Evolutionary conservation across 805 yeast species (phyloP).

Genomic region (Cyberlindnera meyerae): DNA sequence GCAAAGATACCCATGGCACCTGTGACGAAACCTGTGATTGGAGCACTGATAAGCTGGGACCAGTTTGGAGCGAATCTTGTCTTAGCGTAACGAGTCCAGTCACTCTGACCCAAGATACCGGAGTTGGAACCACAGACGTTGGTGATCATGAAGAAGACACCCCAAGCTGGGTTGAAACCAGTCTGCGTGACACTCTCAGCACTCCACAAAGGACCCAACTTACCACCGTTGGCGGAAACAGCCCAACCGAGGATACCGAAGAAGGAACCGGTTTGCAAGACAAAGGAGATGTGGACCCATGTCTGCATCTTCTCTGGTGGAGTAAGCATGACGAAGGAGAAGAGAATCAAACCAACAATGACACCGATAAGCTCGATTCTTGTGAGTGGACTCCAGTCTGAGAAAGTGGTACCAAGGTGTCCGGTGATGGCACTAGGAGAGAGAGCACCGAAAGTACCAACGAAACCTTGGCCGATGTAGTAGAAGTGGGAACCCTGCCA

Average conservation of each 20-base stretch:
- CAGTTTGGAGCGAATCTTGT: slow-evolving; percentile 21
- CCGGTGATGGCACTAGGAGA: slow-evolving; percentile 30
- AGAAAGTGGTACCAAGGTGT: slow-evolving; percentile 7
- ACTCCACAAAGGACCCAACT: slow-evolving; percentile 20
- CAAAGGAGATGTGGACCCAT: slow-evolving; percentile 24
- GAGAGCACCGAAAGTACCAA: slow-evolving; percentile 27
- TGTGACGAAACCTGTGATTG: slow-evolving; percentile 27
- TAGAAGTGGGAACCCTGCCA: slow-evolving; percentile 38
- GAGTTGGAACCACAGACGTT: slow-evolving; percentile 24
- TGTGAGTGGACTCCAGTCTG: slow-evolving; percentile 11
- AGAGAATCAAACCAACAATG: slow-evolving; percentile 35
- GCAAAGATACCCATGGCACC: slow-evolving; percentile 29
- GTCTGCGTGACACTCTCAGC: slow-evolving; percentile 14
- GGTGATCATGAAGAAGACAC: slow-evolving; percentile 23
- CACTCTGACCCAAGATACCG: slow-evolving; percentile 31
- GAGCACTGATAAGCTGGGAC: slow-evolving; percentile 26
- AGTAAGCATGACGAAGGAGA: slow-evolving; percentile 30
- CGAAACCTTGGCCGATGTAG: slow-evolving; percentile 33
- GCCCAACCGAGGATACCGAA: slow-evolving; percentile 30
- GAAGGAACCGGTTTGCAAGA: slow-evolving; percentile 26
- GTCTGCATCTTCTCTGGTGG: slow-evolving; percentile 30
- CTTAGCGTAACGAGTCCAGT: slow-evolving; percentile 30
- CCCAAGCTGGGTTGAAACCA: slow-evolving; percentile 28
- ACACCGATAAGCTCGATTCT: slow-evolving; percentile 25
- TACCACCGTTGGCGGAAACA: slow-evolving; percentile 26